Evolutionary conservation across 164 flowering plant genomes (phyloP).

Genomic region (Piper longum): DNA sequence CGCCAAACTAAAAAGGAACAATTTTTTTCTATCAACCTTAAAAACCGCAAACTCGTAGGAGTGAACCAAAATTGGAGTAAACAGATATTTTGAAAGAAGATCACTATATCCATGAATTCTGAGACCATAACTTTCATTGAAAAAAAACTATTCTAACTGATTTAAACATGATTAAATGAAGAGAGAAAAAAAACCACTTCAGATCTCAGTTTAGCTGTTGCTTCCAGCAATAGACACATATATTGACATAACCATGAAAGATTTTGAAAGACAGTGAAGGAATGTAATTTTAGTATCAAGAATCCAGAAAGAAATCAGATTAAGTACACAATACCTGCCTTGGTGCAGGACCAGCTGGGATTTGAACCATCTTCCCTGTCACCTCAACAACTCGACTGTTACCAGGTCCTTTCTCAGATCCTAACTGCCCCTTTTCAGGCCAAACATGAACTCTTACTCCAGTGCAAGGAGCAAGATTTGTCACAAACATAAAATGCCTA

Average conservation of each 20-base stretch:
- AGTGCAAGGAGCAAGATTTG: conserved; percentile 92
- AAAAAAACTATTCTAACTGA: too few relatives aligned
- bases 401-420: conserved; percentile 21
- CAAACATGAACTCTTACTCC: conserved; percentile 92
- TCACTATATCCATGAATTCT: too few relatives aligned
- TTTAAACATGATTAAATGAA: too few relatives aligned
- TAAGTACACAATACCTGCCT: conserved; percentile 56
- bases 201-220: too few relatives aligned
- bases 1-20: too few relatives aligned
- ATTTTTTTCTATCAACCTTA: too few relatives aligned
- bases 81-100: too few relatives aligned
- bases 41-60: too few relatives aligned
- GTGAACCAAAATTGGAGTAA: too few relatives aligned
- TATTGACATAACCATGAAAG: background rate
- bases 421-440: conserved; percentile 60
- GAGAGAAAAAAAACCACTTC: too few relatives aligned
- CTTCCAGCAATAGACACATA: too few relatives aligned
- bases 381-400: conserved; percentile 55
- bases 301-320: background rate
- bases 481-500: conserved; percentile 72
- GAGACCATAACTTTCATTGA: too few relatives aligned
- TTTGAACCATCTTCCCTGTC: conserved; percentile 74
- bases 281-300: background rate
- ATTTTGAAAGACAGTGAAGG: background rate
- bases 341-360: conserved; percentile 95